Evolutionary conservation across 176 grass and related monocot species (phyloP), one percentile per base, ranked within the genome.

Genomic region (barley (Hordeum vulgare)): DNA sequence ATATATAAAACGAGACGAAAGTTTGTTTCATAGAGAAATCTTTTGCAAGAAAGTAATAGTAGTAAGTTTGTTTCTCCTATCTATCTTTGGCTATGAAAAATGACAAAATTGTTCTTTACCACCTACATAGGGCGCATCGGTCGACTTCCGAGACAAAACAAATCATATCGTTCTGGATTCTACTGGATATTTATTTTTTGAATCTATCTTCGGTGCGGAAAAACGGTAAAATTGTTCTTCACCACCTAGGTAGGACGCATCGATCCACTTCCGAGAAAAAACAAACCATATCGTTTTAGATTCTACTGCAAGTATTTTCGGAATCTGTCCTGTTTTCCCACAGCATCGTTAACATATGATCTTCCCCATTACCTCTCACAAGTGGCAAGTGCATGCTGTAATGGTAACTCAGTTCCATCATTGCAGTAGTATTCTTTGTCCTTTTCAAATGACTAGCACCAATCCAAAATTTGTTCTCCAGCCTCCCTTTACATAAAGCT

Each of bases 401-500:
- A 40, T 73, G 10, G 71, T 74, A 53, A 74, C 14, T 74, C 12
- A 79, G 1, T 13, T 45, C 23, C 47, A 83, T 79, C 47, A 42
- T 41, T 80, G 27, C 29, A 25, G 36, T 63, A 8, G 27, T 81
- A 17, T 68, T 80, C 0, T 83, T 78, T 75, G 27, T 33, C 12
- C 45, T 83, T 74, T 57, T 79, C 76, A 84, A 45, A 57, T 80
- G 61, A 61, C 40, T 42, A 40, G 33, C 60, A 83, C 69, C 80
- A 63, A 90, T 80, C 80, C 27, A 35, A 84, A 84, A 42, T 33
- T 76, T 82, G 76, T 86, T 83, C 57, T 54, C 66, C 40, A 49
- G 42, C 63, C 69, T 68, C 20, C 51, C 60, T 90, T 90, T 80
- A 53, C 80, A 60, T 27, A 84, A 90, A 90, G 84, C 33, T 42